A percentile compares a stretch with the other conserved stretches of the same genome.
These are phyloP conservation scores for Suillus subluteus DNA, from an alignment of 768 basidiomycete species.

Conservation along the genomic window DNA sequence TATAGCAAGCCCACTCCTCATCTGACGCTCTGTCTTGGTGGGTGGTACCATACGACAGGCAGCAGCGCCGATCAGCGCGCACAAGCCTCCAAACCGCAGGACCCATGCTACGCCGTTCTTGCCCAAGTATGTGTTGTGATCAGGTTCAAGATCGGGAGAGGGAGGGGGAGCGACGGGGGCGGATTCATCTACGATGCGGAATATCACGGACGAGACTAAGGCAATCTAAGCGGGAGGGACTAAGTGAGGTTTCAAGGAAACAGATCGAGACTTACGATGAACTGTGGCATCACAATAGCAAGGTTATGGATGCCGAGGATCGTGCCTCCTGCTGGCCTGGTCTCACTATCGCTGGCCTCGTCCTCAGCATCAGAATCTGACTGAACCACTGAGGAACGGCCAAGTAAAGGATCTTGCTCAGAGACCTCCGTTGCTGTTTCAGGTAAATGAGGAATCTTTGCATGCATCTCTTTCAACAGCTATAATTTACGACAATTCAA, in stretches of 20 bases:
- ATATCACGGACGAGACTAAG: conserved; percentile 83
- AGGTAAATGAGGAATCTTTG: conserved; percentile 29
- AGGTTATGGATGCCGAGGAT: conserved; percentile 95
- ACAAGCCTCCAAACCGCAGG: conserved; percentile 87
- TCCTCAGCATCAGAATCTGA: conserved; percentile 43
- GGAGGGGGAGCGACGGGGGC: conserved; percentile 8
- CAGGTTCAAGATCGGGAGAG: conserved; percentile 42
- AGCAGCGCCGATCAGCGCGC: conserved; percentile 77
- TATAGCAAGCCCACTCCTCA: conserved; percentile 78
- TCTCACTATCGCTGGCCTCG: conserved; percentile 24
- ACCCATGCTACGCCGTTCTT: conserved; percentile 96
- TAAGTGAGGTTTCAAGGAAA: background rate
- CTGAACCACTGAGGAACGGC: conserved; percentile 53
- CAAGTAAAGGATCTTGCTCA: conserved; percentile 58
- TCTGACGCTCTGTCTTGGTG: conserved; percentile 90
- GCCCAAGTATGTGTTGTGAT: conserved; percentile 65
- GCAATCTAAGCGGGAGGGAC: conserved; percentile 62
- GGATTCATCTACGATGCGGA: conserved; percentile 73
- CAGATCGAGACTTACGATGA: conserved; percentile 65
- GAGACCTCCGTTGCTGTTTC: conserved; percentile 35
- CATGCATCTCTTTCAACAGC: conserved; percentile 75
- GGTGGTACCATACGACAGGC: conserved; percentile 84
- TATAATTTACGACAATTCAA: conserved; percentile 29
- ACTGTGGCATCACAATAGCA: conserved; percentile 93
- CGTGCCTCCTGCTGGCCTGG: conserved; percentile 79